phyloP scores from a whole-genome alignment of 2,329 filamentous ascomycete species.

The Colletotrichum costaricense region DNA sequence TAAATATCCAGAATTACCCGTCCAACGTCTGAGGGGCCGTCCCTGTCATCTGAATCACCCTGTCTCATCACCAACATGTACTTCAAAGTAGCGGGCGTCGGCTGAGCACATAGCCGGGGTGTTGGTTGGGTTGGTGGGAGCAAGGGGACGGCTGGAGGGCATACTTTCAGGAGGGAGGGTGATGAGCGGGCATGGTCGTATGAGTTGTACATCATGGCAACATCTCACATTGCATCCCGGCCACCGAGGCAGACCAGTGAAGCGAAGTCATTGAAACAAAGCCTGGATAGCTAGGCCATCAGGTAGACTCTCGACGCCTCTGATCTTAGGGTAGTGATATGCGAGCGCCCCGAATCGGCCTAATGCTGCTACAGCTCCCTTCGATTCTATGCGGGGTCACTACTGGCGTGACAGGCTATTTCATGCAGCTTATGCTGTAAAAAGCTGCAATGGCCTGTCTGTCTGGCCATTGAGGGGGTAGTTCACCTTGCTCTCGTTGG shows the following conservation, averaged over 20 bases:
- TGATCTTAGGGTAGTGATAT: constrained; percentile 1
- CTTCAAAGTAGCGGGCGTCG: constrained; percentile 6
- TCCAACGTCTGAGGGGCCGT: background rate
- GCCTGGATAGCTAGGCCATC: background rate
- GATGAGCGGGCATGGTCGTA: background rate
- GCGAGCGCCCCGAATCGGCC: background rate
- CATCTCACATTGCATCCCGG: background rate
- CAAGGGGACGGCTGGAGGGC: too few species aligned
- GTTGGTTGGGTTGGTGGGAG: background rate
- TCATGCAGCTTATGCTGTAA: constrained; percentile 18
- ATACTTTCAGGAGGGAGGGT: background rate
- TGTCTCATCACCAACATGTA: background rate
- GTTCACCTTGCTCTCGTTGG: constrained; percentile 3
- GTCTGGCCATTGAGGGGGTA: constrained; percentile 1
- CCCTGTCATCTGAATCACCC: background rate
- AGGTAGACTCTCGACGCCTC: background rate
- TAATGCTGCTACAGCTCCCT: background rate
- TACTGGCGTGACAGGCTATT: background rate
- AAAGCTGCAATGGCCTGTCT: constrained; percentile 5
- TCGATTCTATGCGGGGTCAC: constrained; percentile 12
- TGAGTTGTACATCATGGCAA: background rate
- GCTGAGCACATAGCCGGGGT: background rate
- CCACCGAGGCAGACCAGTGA: background rate
- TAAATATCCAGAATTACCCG: constrained; percentile 3
- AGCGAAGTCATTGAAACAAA: background rate